Evolutionary conservation across 176 grass and related monocot species (phyloP), one percentile per base, ranked within the genome.

Genomic region (Carex pumila): DNA sequence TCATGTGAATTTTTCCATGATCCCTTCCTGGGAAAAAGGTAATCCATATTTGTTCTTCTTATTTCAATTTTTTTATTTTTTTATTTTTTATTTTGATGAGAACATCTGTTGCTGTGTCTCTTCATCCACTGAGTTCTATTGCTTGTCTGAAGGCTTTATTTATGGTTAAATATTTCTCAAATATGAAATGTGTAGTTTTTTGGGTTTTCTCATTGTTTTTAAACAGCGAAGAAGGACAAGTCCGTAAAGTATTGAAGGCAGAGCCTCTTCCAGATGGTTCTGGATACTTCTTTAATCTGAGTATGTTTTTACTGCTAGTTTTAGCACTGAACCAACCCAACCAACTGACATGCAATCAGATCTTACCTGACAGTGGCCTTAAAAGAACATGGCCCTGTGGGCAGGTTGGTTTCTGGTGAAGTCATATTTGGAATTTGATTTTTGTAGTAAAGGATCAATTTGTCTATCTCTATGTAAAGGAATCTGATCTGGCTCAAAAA

Each of bases 181-280:
- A 17, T 71, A 8, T 7, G 68, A 7, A 41, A 12, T 39, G 3
- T 50, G 1, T 12, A 12, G 18, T 22, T 31, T 52, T 62, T 62
- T 18, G 60, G 60, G 1, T 29, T 66, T 55, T 83, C 11, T 1
- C 61, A 66, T 43, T 74, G 54, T 80, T 85, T 32, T 63, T 79
- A 25, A 75, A 84, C 81, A 98, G 96, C 6, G 96, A 98, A 31
- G 96, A 98, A 92, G 96, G 96, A 71, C 94, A 95, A 89, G 85
- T 98, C 54, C 89, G 91, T 37, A 98, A 98, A 61, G 55, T 98
- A 84, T 72, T 98, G 14, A 98, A 93, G 84, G 89, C 87, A 76
- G 96, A 98, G 88, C 96, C 96, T 64, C 91, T 94, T 71, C 96
- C 93, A 70, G 96, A 98, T 92, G 93, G 96, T 81, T 95, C 89